Conservation (phyloP, 2,329 filamentous ascomycete species). For the Ophiostoma quercus region DNA sequence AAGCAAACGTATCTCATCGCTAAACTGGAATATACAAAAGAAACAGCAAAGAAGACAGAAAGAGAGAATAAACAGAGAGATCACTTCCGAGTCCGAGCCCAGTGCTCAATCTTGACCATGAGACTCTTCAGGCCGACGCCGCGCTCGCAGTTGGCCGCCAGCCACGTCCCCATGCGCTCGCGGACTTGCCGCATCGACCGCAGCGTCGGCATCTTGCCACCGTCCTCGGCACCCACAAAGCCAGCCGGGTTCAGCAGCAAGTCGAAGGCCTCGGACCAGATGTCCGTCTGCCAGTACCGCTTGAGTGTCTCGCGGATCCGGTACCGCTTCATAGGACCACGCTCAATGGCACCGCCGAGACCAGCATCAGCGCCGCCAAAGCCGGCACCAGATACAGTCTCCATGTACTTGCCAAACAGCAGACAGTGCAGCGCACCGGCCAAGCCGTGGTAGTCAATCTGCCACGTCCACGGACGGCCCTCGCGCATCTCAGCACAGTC, state of each 20-base stretch:
- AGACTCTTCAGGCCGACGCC: slow-evolving; percentile 67
- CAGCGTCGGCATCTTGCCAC: slow-evolving; percentile 64
- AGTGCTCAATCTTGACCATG: slow-evolving; percentile 58
- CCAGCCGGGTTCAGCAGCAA: slow-evolving; percentile 75
- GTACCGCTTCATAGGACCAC: slow-evolving; percentile 60
- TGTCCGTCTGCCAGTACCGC: slow-evolving; percentile 91
- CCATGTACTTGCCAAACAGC: slow-evolving; percentile 92
- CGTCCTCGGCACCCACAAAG: slow-evolving; percentile 54
- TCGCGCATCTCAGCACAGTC: slow-evolving; percentile 97
- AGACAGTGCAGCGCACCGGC: slow-evolving; percentile 83
- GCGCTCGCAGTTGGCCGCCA: slow-evolving; percentile 75
- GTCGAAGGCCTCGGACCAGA: slow-evolving; percentile 81
- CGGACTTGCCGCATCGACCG: slow-evolving; percentile 63
- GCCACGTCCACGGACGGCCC: slow-evolving; percentile 90
- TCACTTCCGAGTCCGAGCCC: slow-evolving; percentile 37
- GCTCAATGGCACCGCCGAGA: slow-evolving; percentile 32
- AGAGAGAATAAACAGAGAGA: not conserved
- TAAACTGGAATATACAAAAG: not conserved
- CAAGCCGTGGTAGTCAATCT: slow-evolving; percentile 92
- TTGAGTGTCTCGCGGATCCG: slow-evolving; percentile 78
- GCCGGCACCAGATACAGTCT: slow-evolving; percentile 56
- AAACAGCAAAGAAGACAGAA: slow-evolving; percentile 10
- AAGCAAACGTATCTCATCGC: slow-evolving; percentile 14
- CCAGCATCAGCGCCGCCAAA: slow-evolving; percentile 37
- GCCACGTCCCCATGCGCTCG: slow-evolving; percentile 77